A percentile compares a stretch with the other conserved stretches of the same genome.
These are phyloP conservation scores for Talaromyces sp. DNA, from an alignment of 2,329 filamentous ascomycete genomes.

Conservation along the genomic window DNA sequence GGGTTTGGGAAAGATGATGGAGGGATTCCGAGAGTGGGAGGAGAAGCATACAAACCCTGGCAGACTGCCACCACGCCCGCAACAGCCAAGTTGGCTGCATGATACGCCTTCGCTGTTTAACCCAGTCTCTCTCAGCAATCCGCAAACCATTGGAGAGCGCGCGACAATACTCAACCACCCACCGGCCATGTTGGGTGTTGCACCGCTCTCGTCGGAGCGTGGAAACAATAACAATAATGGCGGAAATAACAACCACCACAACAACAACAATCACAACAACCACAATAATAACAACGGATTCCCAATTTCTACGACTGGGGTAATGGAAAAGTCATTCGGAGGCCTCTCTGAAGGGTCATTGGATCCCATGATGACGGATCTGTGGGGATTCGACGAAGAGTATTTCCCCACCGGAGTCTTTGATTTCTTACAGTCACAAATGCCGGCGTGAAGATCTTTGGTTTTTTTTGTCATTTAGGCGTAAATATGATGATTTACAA, in stretches of 20 bases:
- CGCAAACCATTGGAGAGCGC: slow-evolving; percentile 32
- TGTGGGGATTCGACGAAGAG: slow-evolving; percentile 39
- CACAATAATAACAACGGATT: slow-evolving; percentile 19
- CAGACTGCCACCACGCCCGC: slow-evolving; percentile 13
- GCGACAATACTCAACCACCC: slow-evolving; percentile 31
- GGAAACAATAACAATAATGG: slow-evolving; percentile 11
- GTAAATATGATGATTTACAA: background rate
- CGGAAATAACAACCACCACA: slow-evolving; percentile 3
- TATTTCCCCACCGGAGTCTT: slow-evolving; percentile 40
- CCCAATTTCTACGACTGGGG: slow-evolving; percentile 12
- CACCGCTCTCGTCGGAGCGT: slow-evolving; percentile 35
- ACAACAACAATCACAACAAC: background rate
- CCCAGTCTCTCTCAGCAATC: slow-evolving; percentile 31
- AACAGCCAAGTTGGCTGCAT: slow-evolving; percentile 18
- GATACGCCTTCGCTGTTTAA: slow-evolving; percentile 31
- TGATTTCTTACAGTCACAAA: slow-evolving; percentile 38
- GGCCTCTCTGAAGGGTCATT: slow-evolving; percentile 34
- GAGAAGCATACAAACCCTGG: slow-evolving; percentile 21
- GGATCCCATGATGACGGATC: slow-evolving; percentile 38
- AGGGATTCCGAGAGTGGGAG: slow-evolving; percentile 37
- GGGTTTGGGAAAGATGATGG: slow-evolving; percentile 35
- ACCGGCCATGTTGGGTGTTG: slow-evolving; percentile 32
- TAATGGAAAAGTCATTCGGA: slow-evolving; percentile 15
- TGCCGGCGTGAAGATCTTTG: slow-evolving; percentile 28
- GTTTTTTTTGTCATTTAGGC: background rate